Percentiles rank a stretch among this genome's conserved stretches.
phyloP scores from a whole-genome alignment of 2,329 filamentous ascomycete species.

The Fusarium veterinarium region DNA sequence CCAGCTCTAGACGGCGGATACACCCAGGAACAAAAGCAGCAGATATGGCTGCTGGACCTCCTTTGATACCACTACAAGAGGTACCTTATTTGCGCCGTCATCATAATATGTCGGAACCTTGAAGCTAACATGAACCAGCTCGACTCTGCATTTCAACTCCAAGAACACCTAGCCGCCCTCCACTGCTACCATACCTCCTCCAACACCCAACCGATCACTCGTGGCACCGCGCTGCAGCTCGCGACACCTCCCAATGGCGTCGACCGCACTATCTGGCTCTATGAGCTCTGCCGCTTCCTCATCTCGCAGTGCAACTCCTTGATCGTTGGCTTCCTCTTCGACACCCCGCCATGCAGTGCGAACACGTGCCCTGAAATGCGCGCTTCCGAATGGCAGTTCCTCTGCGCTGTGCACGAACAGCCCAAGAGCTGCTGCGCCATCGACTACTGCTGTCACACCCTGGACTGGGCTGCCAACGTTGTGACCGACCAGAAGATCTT shows the following conservation, averaged over 20 bases:
- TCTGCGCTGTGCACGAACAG: constrained; percentile 96
- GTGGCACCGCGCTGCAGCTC: constrained; percentile 79
- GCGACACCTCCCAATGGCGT: constrained; percentile 83
- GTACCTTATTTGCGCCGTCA: constrained; percentile 57
- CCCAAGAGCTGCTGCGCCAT: constrained; percentile 98
- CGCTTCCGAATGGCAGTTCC: constrained; percentile 98
- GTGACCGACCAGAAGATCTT: constrained; percentile 96
- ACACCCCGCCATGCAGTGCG: constrained; percentile 87
- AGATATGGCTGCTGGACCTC: constrained; percentile 93
- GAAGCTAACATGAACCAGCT: constrained; percentile 67
- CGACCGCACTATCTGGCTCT: constrained; percentile 92
- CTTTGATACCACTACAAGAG: constrained; percentile 85
- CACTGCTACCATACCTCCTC: constrained; percentile 82
- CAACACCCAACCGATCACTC: constrained; percentile 77
- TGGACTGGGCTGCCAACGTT: constrained; percentile 96
- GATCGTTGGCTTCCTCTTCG: constrained; percentile 92
- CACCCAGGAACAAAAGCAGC: constrained; percentile 91
- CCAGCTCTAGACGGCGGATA: constrained; percentile 84
- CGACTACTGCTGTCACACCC: constrained; percentile 98
- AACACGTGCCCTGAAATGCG: constrained; percentile 97
- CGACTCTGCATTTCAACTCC: constrained; percentile 95
- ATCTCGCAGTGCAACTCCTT: constrained; percentile 94
- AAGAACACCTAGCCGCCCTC: constrained; percentile 94
- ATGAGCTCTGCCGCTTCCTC: constrained; percentile 96
- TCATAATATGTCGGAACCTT: background rate